Base-by-base conservation (phyloP, 2,329 filamentous ascomycete species). In the Bimuria novae-zelandiae region DNA sequence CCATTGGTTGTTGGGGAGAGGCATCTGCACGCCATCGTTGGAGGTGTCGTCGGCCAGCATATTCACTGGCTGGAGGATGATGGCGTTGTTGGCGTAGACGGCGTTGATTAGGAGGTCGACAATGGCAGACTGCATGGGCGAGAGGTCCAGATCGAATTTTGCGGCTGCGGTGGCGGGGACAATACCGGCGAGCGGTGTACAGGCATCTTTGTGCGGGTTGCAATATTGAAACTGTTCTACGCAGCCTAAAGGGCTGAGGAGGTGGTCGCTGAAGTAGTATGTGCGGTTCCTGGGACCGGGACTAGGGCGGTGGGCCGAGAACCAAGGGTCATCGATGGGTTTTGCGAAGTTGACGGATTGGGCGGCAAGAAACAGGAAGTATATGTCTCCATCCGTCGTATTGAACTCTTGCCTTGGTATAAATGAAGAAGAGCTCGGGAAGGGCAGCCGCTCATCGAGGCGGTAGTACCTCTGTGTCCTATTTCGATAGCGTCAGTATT, bases 1-100 rank as follows among this genome's bases (percentile, higher is more conserved):
- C 69, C 71, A 72, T 54, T 72, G 69, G 36, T 66, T 64, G 7
- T 51, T 37, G 1, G 65, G 63, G 1, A 69, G 52, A 3, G 50
- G 40, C 19, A 37, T 27, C 29, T 64, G 57, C 8, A 33, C 49
- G 32, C 46, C 46, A 11, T 49, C 33, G 12, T 19, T 36, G 19
- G 32, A 22, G 12, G 27, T 46, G 19, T 54, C 47, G 12, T 35
- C 25, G 7, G 52, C 52, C 7, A 51, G 33, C 10, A 50, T 25
- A 7, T 44, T 7, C 1, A 44, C 19, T 1, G 41, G 41, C 17
- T 44, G 41, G 11, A 44, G 41, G 16, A 44, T 44, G 11, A 44
- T 44, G 5, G 41, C 41, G 27, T 44, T 44, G 27, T 44, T 44
- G 19, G 41, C 41, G 41, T 44, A 44, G 1, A 44, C n/a, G 17